These are phyloP conservation scores for Zymoseptoria crescenta DNA, from an alignment of 2,329 filamentous ascomycete species.

Conservation along the genomic window DNA sequence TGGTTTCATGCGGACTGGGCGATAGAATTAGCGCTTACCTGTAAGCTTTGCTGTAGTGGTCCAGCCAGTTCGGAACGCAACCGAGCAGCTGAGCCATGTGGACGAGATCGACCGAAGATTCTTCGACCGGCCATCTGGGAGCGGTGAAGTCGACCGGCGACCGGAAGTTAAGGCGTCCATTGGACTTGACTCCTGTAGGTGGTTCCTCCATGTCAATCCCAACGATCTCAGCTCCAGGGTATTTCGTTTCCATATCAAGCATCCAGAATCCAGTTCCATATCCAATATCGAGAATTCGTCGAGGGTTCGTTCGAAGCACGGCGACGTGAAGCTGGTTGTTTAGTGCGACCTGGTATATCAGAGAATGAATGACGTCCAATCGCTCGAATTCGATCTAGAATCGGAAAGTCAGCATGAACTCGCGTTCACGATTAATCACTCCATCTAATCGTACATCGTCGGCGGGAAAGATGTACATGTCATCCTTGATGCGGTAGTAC, in stretches of 20 bases:
- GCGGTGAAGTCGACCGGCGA: conserved; percentile 64
- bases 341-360: conserved; percentile 32
- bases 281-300: conserved; percentile 58
- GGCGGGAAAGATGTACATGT: conserved; percentile 18
- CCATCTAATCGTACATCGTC: conserved; percentile 15
- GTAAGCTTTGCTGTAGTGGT: conserved; percentile 60
- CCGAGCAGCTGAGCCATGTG: conserved; percentile 74
- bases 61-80: conserved; percentile 67
- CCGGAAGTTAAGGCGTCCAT: conserved; percentile 10
- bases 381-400: conserved; percentile 15
- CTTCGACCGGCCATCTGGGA: conserved; percentile 59
- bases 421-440: background rate
- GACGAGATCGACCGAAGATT: conserved; percentile 71
- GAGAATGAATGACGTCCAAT: conserved; percentile 18
- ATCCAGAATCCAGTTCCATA: conserved; percentile 90
- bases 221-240: conserved; percentile 18
- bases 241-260: conserved; percentile 71
- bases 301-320: conserved; percentile 33
- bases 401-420: conserved; percentile 1
- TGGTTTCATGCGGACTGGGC: background rate
- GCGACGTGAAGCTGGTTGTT: conserved; percentile 21
- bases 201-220: conserved; percentile 20
- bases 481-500: conserved; percentile 15
- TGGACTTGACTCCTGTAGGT: background rate
- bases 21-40: background rate